A percentile compares a stretch with the other conserved stretches of the same genome.
Conservation (phyloP, 164 flowering plant species). For the Nymphaea colorata region DNA sequence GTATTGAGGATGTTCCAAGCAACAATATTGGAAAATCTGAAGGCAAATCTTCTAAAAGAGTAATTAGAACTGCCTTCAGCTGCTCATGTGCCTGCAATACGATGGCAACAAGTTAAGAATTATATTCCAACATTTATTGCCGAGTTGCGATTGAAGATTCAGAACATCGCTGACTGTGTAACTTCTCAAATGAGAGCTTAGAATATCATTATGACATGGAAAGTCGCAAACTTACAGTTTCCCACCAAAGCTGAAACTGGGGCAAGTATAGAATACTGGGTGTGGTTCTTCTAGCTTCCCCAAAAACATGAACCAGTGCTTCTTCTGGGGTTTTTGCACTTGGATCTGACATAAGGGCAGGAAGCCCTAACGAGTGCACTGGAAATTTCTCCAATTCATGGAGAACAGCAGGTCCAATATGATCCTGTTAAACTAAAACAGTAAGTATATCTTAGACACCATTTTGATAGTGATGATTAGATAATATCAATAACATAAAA, state of each 20-base stretch:
- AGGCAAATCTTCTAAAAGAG: conserved; percentile 85
- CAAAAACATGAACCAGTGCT: conserved; percentile 92
- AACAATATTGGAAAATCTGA: conserved; percentile 76
- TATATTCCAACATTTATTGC: no score
- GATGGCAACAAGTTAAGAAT: no score
- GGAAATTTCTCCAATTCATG: conserved; percentile 99
- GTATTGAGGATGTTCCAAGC: conserved; percentile 58
- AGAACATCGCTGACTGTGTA: conserved; percentile 1
- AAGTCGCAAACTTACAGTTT: conserved; percentile 48
- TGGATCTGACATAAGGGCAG: conserved; percentile 97
- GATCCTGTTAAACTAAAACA: conserved; percentile 80
- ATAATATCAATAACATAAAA: neutral
- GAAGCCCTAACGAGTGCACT: conserved; percentile 91
- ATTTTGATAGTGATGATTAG: neutral
- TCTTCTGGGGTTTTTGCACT: conserved; percentile 99
- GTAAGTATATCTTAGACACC: conserved; percentile 42
- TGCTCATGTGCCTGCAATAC: conserved; percentile 86
- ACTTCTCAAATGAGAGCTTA: no score
- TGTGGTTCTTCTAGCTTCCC: conserved; percentile 96
- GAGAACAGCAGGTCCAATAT: conserved; percentile 94
- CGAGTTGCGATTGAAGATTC: neutral
- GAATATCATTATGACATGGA: neutral
- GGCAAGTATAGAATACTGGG: conserved; percentile 92
- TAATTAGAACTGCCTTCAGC: conserved; percentile 75
- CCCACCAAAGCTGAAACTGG: conserved; percentile 97